Conservation (phyloP, 352 stramenopile species). For the Phytophthora colocasiae region DNA sequence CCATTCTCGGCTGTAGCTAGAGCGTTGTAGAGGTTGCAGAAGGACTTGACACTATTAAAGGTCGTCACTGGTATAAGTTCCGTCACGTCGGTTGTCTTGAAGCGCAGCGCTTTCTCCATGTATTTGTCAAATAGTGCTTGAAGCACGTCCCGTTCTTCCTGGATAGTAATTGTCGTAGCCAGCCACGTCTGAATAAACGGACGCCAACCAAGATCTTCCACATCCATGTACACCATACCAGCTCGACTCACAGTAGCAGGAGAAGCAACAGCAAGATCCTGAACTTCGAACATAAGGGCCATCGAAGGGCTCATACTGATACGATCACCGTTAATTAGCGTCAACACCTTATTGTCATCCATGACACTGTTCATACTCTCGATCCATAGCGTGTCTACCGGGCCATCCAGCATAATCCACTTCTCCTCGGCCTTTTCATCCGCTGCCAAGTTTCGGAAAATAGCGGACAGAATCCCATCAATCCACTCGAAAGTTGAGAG, state of each 20-base stretch:
- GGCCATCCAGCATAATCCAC: conserved; percentile 90
- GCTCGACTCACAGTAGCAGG: conserved; percentile 94
- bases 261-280: conserved; percentile 94
- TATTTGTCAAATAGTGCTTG: conserved; percentile 85
- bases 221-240: conserved; percentile 95
- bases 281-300: conserved; percentile 95
- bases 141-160: conserved; percentile 77
- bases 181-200: conserved; percentile 86
- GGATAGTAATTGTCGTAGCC: conserved; percentile 58
- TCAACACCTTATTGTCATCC: conserved; percentile 91
- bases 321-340: conserved; percentile 86
- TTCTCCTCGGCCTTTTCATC: conserved; percentile 86
- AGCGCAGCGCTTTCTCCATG: conserved; percentile 74
- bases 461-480: conserved; percentile 84
- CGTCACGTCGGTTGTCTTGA: conserved; percentile 66
- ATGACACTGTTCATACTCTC: conserved; percentile 92
- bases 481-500: conserved; percentile 90
- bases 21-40: conserved; percentile 89
- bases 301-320: conserved; percentile 89
- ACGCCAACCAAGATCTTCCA: conserved; percentile 81
- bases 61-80: conserved; percentile 82
- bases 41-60: conserved; percentile 86
- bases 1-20: conserved; percentile 76
- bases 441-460: conserved; percentile 79
- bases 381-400: conserved; percentile 90